Percentiles rank a stretch among this genome's conserved stretches.
phyloP scores from a whole-genome alignment of 2,329 filamentous ascomycete genomes.

The Pseudophaeomoniella oleicola region DNA sequence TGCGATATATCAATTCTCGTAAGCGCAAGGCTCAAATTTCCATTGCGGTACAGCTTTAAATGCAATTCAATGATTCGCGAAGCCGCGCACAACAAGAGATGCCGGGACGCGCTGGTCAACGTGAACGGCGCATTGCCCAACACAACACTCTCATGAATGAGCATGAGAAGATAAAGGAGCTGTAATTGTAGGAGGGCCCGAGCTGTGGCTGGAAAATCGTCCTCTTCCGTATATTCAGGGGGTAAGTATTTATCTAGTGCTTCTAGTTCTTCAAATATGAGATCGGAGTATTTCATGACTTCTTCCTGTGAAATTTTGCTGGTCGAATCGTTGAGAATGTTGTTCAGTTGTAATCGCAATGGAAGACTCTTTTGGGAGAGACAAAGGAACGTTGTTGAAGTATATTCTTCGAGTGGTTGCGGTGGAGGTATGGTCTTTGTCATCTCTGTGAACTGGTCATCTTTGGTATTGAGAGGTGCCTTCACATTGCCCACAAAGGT shows the following conservation, averaged over 20 bases:
- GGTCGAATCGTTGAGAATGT: conserved; percentile 15
- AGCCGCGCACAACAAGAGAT: conserved; percentile 12
- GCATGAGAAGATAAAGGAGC: conserved; percentile 15
- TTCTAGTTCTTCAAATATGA: conserved; percentile 12
- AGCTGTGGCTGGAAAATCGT: too few species aligned
- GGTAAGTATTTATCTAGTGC: conserved; percentile 12
- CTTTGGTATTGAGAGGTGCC: conserved; percentile 23
- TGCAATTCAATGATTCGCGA: conserved; percentile 8
- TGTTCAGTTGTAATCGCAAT: conserved; percentile 14
- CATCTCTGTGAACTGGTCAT: conserved; percentile 11
- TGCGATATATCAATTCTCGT: conserved; percentile 12
- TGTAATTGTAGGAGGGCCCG: conserved; percentile 13
- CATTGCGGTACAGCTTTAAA: conserved; percentile 3
- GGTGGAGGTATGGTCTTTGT: conserved; percentile 9
- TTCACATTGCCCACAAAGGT: not conserved
- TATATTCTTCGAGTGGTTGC: conserved; percentile 11
- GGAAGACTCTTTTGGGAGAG: conserved; percentile 12
- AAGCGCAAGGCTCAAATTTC: conserved; percentile 7
- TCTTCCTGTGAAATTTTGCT: conserved; percentile 12
- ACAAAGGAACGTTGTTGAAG: conserved; percentile 14
- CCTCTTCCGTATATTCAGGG: too few species aligned
- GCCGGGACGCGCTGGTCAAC: conserved; percentile 13
- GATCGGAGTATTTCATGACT: conserved; percentile 14
- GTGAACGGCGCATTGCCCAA: conserved; percentile 10
- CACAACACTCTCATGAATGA: conserved; percentile 16